Conservation (phyloP, 805 yeast species). For the Aciculoconidium aculeatum region DNA sequence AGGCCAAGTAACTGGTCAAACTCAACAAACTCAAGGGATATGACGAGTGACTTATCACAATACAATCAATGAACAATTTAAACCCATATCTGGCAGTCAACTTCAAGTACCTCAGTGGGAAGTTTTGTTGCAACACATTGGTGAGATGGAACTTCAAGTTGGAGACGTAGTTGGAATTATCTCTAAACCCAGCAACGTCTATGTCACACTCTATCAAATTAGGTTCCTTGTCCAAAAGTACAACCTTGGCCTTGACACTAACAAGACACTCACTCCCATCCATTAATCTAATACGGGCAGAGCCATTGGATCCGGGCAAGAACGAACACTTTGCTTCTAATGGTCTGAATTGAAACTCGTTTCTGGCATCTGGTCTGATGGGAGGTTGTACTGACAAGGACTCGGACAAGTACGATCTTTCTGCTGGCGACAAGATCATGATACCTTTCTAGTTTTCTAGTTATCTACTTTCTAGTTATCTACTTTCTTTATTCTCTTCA, state of each 20-base stretch:
- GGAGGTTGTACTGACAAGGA: slow-evolving; percentile 58
- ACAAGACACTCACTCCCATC: slow-evolving; percentile 95
- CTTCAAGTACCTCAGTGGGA: slow-evolving; percentile 48
- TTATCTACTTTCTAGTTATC: too few species aligned
- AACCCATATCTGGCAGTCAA: slow-evolving; percentile 72
- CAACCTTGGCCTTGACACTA: slow-evolving; percentile 83
- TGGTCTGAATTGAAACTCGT: slow-evolving; percentile 72
- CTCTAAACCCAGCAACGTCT: slow-evolving; percentile 75
- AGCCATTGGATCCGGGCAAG: slow-evolving; percentile 85
- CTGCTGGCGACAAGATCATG: slow-evolving; percentile 73
- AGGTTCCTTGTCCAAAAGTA: slow-evolving; percentile 32
- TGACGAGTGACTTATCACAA: slow-evolving; percentile 70
- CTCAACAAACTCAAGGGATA: slow-evolving; percentile 80
- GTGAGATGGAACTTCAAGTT: slow-evolving; percentile 60
- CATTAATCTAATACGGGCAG: slow-evolving; percentile 75
- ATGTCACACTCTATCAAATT: slow-evolving; percentile 69
- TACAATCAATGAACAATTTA: slow-evolving; percentile 72
- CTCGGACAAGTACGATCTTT: slow-evolving; percentile 67
- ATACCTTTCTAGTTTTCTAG: too few species aligned
- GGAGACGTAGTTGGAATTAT: slow-evolving; percentile 65
- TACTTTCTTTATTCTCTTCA: too few species aligned
- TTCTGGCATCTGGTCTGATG: slow-evolving; percentile 82
- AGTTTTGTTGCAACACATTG: slow-evolving; percentile 44
- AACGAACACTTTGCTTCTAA: slow-evolving; percentile 76
- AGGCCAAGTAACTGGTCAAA: slow-evolving; percentile 73